Evolutionary conservation across 148 eudicot genomes (phyloP).

Genomic region (Gaultheria prostrata): DNA sequence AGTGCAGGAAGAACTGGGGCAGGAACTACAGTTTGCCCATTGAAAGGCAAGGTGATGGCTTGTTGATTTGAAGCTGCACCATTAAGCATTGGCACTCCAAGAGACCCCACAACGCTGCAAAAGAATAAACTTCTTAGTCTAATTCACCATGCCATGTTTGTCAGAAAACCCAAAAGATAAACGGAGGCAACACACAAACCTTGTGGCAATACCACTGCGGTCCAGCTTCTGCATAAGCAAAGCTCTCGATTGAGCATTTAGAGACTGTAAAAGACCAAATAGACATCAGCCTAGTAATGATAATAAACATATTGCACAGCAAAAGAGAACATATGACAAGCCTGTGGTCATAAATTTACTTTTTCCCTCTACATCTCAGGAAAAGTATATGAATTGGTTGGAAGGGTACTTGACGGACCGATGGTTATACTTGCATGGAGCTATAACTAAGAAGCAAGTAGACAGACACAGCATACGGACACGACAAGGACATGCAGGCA

Average conservation of each 20-base stretch:
- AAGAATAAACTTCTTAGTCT: not conserved
- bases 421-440: not conserved
- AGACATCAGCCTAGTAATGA: not conserved
- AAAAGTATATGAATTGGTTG: not conserved
- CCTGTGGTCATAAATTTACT: not conserved
- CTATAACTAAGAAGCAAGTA: not conserved
- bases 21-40: conserved; percentile 46
- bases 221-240: conserved; percentile 89
- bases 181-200: conserved; percentile 36
- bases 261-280: conserved; percentile 44
- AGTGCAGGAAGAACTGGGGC: conserved; percentile 57
- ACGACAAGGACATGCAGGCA: not conserved
- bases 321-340: not conserved
- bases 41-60: conserved; percentile 45
- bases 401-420: not conserved
- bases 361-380: not conserved
- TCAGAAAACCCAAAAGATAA: not conserved
- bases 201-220: conserved; percentile 79
- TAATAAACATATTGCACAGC: not conserved
- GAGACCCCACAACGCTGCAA: conserved; percentile 60
- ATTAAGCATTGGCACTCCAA: conserved; percentile 60
- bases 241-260: conserved; percentile 95
- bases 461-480: not conserved
- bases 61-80: conserved; percentile 66
- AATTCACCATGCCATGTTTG: not conserved